Percentiles rank a stretch among this genome's conserved stretches.
Evolutionary conservation across 306 rosid genomes (phyloP).

Genomic region (Trifolium repens): DNA sequence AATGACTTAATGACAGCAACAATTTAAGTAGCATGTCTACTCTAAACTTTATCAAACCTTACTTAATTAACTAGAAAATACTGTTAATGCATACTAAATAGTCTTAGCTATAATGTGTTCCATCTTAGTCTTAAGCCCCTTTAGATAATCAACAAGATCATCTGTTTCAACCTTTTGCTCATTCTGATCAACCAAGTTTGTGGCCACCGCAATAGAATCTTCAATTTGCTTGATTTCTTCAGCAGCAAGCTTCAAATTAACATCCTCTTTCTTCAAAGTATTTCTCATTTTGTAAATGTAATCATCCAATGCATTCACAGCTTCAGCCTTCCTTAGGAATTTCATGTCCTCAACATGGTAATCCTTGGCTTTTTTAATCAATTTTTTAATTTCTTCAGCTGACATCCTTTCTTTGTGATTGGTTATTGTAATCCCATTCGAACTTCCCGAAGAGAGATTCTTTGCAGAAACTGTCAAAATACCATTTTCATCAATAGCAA

Average conservation of each 20-base stretch:
- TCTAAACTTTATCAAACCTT: neutral
- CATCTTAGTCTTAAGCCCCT: constrained; percentile 30
- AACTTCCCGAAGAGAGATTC: neutral
- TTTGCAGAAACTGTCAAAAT: neutral
- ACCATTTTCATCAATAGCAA: constrained; percentile 31
- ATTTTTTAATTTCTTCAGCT: constrained; percentile 46
- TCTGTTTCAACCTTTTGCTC: neutral
- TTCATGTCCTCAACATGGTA: constrained; percentile 51
- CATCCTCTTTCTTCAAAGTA: constrained; percentile 37
- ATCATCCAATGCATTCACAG: constrained; percentile 44
- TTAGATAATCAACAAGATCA: neutral
- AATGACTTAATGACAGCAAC: too few species aligned
- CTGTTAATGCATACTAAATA: too few species aligned
- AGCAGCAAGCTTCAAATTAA: neutral
- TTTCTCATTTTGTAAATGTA: constrained; percentile 48
- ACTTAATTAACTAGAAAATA: too few species aligned
- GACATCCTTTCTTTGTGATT: constrained; percentile 46
- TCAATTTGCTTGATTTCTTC: constrained; percentile 43
- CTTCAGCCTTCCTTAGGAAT: constrained; percentile 41
- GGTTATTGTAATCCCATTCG: neutral
- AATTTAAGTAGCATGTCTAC: too few species aligned
- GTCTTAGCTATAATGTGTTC: neutral
- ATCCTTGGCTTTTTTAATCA: constrained; percentile 48
- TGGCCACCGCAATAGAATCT: constrained; percentile 20
- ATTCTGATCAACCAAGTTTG: neutral